Percentiles rank a stretch among this genome's conserved stretches.
Conservation (phyloP, 164 flowering plant genomes). For the Malania oleifera region DNA sequence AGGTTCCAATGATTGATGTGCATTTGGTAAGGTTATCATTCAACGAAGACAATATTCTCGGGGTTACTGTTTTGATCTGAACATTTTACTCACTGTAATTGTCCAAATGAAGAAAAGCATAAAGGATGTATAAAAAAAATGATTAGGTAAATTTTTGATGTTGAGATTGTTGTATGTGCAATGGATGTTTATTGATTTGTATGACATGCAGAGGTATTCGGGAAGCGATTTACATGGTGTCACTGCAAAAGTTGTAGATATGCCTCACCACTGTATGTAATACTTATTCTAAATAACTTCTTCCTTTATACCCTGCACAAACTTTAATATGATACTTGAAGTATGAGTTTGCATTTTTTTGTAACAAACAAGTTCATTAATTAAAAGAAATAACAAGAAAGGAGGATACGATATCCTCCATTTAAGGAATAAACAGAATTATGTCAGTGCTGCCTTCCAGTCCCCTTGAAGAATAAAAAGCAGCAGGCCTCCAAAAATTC, state of each 20-base stretch:
- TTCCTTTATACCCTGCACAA: neutral
- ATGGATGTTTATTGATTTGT: slow-evolving; percentile 14
- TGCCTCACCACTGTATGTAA: slow-evolving; percentile 90
- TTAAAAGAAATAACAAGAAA: too few relatives aligned
- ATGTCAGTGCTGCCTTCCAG: too few relatives aligned
- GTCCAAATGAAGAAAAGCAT: too few relatives aligned
- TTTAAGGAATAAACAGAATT: too few relatives aligned
- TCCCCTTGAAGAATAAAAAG: too few relatives aligned
- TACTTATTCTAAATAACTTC: neutral
- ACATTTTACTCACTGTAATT: too few relatives aligned
- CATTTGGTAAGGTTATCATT: slow-evolving; percentile 51
- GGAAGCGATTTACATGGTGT: slow-evolving; percentile 92
- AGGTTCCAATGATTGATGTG: slow-evolving; percentile 93
- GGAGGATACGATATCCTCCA: too few relatives aligned
- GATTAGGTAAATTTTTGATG: too few relatives aligned
- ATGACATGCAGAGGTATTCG: slow-evolving; percentile 66
- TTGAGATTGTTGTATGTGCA: too few relatives aligned
- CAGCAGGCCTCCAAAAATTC: too few relatives aligned
- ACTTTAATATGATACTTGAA: neutral
- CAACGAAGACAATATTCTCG: neutral
- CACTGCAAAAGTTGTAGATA: slow-evolving; percentile 85
- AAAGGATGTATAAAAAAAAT: too few relatives aligned
- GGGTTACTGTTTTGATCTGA: neutral
- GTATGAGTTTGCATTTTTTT: neutral
- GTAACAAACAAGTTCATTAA: too few relatives aligned